Conservation (phyloP, 495 filamentous ascomycete species). For the Hypoxylon fragiforme region DNA sequence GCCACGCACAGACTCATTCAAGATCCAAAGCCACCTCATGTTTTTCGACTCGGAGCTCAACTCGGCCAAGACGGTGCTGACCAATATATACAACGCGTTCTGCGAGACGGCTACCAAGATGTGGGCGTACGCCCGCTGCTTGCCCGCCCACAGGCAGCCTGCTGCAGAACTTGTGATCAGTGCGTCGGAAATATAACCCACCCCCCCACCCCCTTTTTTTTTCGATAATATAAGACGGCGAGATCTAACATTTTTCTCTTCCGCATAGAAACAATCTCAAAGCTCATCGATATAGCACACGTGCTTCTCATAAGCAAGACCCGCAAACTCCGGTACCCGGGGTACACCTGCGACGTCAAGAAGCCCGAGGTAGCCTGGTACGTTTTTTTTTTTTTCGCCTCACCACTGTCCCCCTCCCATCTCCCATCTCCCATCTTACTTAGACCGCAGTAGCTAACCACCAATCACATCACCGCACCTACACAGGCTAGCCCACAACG, state of each 20-base stretch:
- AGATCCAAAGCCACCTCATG: conserved; percentile 85
- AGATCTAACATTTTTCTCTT: conserved; percentile 7
- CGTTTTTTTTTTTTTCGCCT: too few species aligned
- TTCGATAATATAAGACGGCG: too few species aligned
- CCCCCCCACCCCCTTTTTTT: too few species aligned
- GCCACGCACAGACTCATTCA: conserved; percentile 61
- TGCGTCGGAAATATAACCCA: conserved; percentile 49
- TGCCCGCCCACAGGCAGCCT: conserved; percentile 60
- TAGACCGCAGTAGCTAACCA: too few species aligned
- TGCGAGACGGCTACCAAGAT: conserved; percentile 78
- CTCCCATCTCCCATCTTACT: too few species aligned
- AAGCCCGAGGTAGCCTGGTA: conserved; percentile 71
- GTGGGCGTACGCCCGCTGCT: conserved; percentile 73
- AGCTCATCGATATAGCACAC: conserved; percentile 66
- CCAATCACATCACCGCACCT: too few species aligned
- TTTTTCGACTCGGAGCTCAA: conserved; percentile 87
- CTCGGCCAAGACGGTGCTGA: conserved; percentile 63
- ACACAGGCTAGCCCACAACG: conserved; percentile 61
- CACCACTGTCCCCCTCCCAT: too few species aligned
- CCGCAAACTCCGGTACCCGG: conserved; percentile 49
- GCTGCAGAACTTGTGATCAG: conserved; percentile 59
- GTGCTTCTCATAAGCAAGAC: conserved; percentile 64
- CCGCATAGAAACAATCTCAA: conserved; percentile 62
- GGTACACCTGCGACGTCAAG: conserved; percentile 62
- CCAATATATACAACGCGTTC: conserved; percentile 75